phyloP scores from a whole-genome alignment of 1,284 basidiomycete genomes.

The Tilletia setariae region DNA sequence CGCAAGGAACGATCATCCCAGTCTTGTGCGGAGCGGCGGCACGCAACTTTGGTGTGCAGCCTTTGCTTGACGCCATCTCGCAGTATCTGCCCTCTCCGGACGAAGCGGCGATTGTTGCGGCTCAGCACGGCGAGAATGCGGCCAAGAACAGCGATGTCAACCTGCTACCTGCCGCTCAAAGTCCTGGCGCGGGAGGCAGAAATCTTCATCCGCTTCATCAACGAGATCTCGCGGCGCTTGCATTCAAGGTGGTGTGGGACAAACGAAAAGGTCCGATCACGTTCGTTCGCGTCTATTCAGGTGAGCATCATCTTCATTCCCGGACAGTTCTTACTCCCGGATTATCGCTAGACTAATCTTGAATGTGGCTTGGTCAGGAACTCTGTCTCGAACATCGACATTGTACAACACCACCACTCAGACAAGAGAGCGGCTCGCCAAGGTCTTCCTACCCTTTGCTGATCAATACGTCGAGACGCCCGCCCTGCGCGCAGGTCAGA shows the following conservation, averaged over 20 bases:
- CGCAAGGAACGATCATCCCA: constrained; percentile 69
- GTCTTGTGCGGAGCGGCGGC: constrained; percentile 79
- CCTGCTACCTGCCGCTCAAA: too few relatives aligned
- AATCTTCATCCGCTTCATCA: background rate
- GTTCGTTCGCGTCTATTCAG: constrained; percentile 82
- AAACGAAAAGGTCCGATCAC: constrained; percentile 82
- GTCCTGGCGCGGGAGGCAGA: constrained; percentile 54
- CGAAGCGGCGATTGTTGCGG: constrained; percentile 20
- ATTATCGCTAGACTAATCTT: too few relatives aligned
- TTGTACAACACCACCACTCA: constrained; percentile 70
- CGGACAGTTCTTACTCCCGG: constrained; percentile 23
- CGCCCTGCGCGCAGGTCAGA: constrained; percentile 73
- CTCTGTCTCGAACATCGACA: constrained; percentile 62
- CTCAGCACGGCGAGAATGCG: background rate
- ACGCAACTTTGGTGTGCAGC: constrained; percentile 74
- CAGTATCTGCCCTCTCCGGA: constrained; percentile 74
- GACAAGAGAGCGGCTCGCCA: constrained; percentile 70
- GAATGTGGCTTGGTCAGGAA: constrained; percentile 10
- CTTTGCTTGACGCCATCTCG: constrained; percentile 75
- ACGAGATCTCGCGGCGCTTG: constrained; percentile 58
- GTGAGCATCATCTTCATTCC: constrained; percentile 53
- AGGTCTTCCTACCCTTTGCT: constrained; percentile 76
- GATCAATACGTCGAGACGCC: constrained; percentile 75
- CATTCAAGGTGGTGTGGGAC: constrained; percentile 87
- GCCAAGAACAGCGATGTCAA: constrained; percentile 15